Evolutionary conservation across 768 basidiomycete species (phyloP), one percentile per base, ranked within the genome.

Genomic region (Zangia roseola): DNA sequence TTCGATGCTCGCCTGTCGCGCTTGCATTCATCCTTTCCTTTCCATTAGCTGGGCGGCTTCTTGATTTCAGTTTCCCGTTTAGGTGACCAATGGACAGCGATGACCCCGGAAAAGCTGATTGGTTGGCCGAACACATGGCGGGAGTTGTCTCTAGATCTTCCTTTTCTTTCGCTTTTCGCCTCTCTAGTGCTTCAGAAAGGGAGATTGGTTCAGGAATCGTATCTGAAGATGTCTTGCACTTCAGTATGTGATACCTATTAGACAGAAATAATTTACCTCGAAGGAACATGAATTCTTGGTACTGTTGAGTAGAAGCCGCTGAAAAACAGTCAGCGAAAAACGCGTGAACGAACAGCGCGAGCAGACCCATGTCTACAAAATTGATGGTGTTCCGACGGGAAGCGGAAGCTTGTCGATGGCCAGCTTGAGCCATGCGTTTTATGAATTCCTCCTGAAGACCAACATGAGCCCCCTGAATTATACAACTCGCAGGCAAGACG

Each of bases 401-500:
- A 16, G 75, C 71, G 50, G 71, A 71, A 10, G 88, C 87, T 60
- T 84, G 80, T 41, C 76, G 76, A 50, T 86, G 81, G 12, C 84
- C 87, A 21, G 84, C 83, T 63, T 81, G 79, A 16, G 81, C 76
- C 61, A 92, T 74, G 41, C 83, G 78, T 66, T 88, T 88, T 47
- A 93, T 79, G 63, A 92, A 93, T 61, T 91, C 88, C 70, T 94
- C 91, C 91, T 94, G 61, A 30, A 44, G 34, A 45, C 51, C 39
- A 43, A 45, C 37, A 45, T 45, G 40, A 47, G 43, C 45, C 50
- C 39, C 50, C 53, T 57, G 43, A 58, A 43, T 47, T 20, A n/a
- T 6, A 30, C 5, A 36, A 40, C 19, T 47, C 19, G 14, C 25
- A 35, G 16, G 48, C 36, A 40, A 60, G 13, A 63, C 71, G 54